Conservation (phyloP, 2,329 filamentous ascomycete genomes). For the Xylogone sp. region DNA sequence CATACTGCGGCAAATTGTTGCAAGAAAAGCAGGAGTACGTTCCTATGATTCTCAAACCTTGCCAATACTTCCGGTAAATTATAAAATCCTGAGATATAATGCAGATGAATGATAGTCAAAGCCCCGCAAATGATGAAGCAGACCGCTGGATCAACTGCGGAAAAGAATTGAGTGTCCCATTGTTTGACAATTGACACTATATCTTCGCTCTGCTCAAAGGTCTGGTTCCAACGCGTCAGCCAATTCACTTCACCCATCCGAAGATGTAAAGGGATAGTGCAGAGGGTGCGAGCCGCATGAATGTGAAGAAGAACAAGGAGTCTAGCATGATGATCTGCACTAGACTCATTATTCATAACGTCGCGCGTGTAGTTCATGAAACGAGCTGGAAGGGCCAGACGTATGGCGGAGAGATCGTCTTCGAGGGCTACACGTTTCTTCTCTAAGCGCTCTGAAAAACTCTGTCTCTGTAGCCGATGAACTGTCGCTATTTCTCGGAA, state of each 20-base stretch:
- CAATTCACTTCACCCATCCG: conserved; percentile 14
- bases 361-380: conserved; percentile 30
- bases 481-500: conserved; percentile 23
- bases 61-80: conserved; percentile 2
- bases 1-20: conserved; percentile 21
- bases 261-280: conserved; percentile 8
- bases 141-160: conserved; percentile 31
- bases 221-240: conserved; percentile 24
- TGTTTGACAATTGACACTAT: conserved; percentile 25
- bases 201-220: conserved; percentile 29
- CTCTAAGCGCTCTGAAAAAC: conserved; percentile 11
- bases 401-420: conserved; percentile 18
- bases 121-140: conserved; percentile 28
- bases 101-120: conserved; percentile 27
- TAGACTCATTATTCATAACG: conserved; percentile 23
- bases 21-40: conserved; percentile 18
- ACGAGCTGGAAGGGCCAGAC: conserved; percentile 26
- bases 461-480: conserved; percentile 13
- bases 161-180: conserved; percentile 29
- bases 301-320: conserved; percentile 24
- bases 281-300: conserved; percentile 19
- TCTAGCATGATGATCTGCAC: conserved; percentile 22
- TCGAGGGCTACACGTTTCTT: conserved; percentile 13
- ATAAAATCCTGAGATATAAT: conserved; percentile 10
- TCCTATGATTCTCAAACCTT: conserved; percentile 11